Conservation (phyloP, 768 basidiomycete species). For the Boletellus sp. region DNA sequence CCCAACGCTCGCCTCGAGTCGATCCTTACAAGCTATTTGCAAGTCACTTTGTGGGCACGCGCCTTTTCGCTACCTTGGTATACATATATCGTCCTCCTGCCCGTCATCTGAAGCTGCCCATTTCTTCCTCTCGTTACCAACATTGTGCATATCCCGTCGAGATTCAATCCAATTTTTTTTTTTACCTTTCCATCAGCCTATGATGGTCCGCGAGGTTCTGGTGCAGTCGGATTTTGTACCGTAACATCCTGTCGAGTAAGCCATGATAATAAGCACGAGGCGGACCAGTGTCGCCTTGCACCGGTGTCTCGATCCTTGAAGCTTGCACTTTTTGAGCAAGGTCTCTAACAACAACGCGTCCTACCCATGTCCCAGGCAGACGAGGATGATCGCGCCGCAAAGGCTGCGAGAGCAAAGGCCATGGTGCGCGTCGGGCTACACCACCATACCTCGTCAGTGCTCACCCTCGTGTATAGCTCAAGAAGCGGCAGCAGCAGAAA, state of each 20-base stretch:
- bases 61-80: slow-evolving; percentile 33
- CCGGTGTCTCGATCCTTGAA: not conserved
- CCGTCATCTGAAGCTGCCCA: slow-evolving; percentile 30
- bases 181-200: slow-evolving; percentile 1
- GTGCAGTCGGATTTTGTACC: not conserved
- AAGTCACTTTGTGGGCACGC: slow-evolving; percentile 33
- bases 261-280: not conserved
- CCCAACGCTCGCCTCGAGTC: slow-evolving; percentile 54
- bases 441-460: not conserved
- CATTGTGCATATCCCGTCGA: slow-evolving; percentile 45
- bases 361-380: slow-evolving; percentile 44
- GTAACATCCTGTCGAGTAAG: slow-evolving; percentile 1
- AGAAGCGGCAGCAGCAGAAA: slow-evolving; percentile 79
- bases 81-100: slow-evolving; percentile 36
- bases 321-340: too few relatives aligned
- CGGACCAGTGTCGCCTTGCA: not conserved
- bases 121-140: slow-evolving; percentile 34
- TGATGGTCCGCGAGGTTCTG: not conserved
- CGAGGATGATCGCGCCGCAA: slow-evolving; percentile 75
- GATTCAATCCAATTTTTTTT: slow-evolving; percentile 34
- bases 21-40: slow-evolving; percentile 51
- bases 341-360: slow-evolving; percentile 2
- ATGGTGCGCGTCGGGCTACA: slow-evolving; percentile 51
- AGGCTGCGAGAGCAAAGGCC: slow-evolving; percentile 80
- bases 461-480: slow-evolving; percentile 48